Percentiles rank a stretch among this genome's conserved stretches.
Evolutionary conservation across 2,329 filamentous ascomycete genomes (phyloP).

Genomic region (Colletotrichum filicis): DNA sequence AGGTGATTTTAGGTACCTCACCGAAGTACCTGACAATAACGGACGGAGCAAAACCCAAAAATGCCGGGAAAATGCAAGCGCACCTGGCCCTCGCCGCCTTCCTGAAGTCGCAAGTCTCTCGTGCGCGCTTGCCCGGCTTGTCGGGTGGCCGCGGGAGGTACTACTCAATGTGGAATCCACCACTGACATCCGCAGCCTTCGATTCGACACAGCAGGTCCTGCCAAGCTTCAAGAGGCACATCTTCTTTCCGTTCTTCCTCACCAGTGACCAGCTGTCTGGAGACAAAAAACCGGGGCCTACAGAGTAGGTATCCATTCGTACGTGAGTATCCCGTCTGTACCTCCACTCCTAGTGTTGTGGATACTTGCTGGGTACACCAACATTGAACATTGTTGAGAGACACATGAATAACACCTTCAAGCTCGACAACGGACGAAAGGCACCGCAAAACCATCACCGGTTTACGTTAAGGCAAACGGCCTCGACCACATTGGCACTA

Average conservation of each 20-base stretch:
- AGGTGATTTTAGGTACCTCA: no score
- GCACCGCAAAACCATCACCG: conserved; percentile 11
- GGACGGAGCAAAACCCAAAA: not conserved
- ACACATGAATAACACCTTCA: conserved; percentile 29
- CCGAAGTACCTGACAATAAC: not conserved
- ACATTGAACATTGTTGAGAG: conserved; percentile 29
- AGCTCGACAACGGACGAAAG: conserved; percentile 28
- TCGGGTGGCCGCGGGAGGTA: conserved; percentile 22
- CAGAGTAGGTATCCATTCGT: no score
- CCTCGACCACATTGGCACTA: not conserved
- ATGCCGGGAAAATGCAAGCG: not conserved
- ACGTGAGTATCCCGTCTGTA: no score
- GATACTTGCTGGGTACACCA: conserved; percentile 1
- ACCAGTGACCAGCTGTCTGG: not conserved
- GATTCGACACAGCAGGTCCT: conserved; percentile 15
- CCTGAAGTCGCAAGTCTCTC: conserved; percentile 26
- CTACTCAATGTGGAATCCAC: conserved; percentile 23
- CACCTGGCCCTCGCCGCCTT: conserved; percentile 16
- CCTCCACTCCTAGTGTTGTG: not conserved
- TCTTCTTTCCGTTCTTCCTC: not conserved
- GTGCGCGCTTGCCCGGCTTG: conserved; percentile 27
- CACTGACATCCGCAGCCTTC: not conserved
- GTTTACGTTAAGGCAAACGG: conserved; percentile 5
- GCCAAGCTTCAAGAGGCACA: conserved; percentile 12
- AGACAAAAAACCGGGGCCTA: not conserved